These are phyloP conservation scores for Aspergillus texensis DNA, from an alignment of 2,329 filamentous ascomycete genomes.

Conservation along the genomic window DNA sequence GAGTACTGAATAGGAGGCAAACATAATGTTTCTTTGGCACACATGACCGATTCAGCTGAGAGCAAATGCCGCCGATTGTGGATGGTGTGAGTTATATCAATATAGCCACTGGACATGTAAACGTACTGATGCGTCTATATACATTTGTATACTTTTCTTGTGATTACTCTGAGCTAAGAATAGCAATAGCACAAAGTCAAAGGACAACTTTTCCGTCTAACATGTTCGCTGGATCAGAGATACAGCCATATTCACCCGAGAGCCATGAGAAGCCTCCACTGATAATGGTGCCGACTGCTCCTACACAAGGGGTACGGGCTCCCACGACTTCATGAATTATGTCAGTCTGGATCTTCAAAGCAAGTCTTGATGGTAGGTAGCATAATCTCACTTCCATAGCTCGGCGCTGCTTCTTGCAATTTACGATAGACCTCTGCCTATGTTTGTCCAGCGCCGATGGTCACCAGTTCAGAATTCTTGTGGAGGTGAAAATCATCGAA, in stretches of 20 bases:
- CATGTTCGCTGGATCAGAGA: not conserved
- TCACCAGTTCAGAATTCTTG: not conserved
- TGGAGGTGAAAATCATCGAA: not conserved
- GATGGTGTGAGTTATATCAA: too few relatives aligned
- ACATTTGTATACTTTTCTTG: too few relatives aligned
- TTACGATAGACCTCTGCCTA: not conserved
- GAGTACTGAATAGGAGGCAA: too few relatives aligned
- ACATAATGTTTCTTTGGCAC: too few relatives aligned
- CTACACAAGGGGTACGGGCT: not conserved
- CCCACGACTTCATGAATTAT: not conserved
- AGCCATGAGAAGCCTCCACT: not conserved
- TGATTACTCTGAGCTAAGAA: too few relatives aligned
- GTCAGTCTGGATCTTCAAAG: not conserved
- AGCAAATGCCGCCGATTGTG: too few relatives aligned
- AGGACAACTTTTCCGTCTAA: slow-evolving; percentile 30
- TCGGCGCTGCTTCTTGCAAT: not conserved
- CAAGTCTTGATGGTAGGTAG: too few relatives aligned
- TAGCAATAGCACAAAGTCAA: too few relatives aligned
- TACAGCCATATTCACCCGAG: not conserved
- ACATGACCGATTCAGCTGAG: too few relatives aligned
- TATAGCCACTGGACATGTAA: too few relatives aligned
- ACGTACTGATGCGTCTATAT: too few relatives aligned
- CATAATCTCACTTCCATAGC: not conserved
- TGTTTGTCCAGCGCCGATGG: not conserved
- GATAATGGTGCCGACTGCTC: not conserved